These are phyloP conservation scores for Astrothelium subdiscretum DNA, from an alignment of 495 filamentous ascomycete species.

Conservation along the genomic window DNA sequence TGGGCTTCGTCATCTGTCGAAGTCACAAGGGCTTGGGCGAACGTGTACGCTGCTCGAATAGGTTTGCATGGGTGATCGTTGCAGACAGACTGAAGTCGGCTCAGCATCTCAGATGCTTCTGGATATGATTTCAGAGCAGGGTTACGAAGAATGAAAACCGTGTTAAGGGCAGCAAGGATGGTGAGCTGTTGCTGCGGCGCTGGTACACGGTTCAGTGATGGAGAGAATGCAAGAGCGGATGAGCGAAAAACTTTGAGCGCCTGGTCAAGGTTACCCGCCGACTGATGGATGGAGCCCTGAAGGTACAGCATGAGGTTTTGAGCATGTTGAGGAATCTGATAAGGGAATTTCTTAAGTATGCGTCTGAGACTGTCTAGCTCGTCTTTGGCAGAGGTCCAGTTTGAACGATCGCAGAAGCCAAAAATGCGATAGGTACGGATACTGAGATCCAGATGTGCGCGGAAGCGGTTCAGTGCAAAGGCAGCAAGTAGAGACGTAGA, in stretches of 20 bases:
- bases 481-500: constrained; percentile 35
- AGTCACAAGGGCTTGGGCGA: constrained; percentile 59
- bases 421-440: constrained; percentile 50
- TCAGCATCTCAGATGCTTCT: constrained; percentile 41
- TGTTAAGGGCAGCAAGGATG: constrained; percentile 71
- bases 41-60: constrained; percentile 63
- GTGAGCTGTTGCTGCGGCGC: constrained; percentile 28
- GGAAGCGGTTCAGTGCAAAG: constrained; percentile 36
- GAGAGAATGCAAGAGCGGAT: constrained; percentile 37
- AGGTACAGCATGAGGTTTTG: constrained; percentile 48
- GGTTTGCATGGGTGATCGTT: constrained; percentile 55
- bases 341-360: constrained; percentile 27
- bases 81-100: constrained; percentile 56
- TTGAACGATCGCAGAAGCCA: constrained; percentile 46
- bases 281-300: constrained; percentile 64
- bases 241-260: constrained; percentile 59
- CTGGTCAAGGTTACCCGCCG: constrained; percentile 52
- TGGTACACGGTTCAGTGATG: not conserved
- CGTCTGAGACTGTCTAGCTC: not conserved
- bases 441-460: constrained; percentile 42
- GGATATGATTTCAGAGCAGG: constrained; percentile 40
- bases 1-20: constrained; percentile 23
- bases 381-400: constrained; percentile 36
- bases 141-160: constrained; percentile 67
- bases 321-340: constrained; percentile 33